Conservation (phyloP, 1,284 basidiomycete species). For the Sphagnurus paluster region DNA sequence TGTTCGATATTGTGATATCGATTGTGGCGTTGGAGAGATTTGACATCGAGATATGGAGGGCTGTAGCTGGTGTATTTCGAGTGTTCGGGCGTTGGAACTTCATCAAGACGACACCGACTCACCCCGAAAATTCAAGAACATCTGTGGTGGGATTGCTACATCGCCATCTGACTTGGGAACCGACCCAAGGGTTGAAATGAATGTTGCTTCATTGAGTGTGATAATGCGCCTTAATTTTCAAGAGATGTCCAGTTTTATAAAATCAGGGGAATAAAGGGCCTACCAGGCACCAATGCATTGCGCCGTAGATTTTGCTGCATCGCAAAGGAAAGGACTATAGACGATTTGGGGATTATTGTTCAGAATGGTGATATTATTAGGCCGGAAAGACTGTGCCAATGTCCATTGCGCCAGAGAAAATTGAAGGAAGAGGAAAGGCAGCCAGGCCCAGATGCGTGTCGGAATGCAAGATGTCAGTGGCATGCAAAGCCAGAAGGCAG, state of each 20-base stretch:
- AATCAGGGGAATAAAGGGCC: slow-evolving; percentile 17
- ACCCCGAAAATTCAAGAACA: slow-evolving; percentile 57
- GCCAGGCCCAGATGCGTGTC: slow-evolving; percentile 9
- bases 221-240: slow-evolving; percentile 27
- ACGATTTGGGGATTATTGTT: slow-evolving; percentile 42
- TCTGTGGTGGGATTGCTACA: slow-evolving; percentile 47
- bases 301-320: slow-evolving; percentile 23
- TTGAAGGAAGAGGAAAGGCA: slow-evolving; percentile 5
- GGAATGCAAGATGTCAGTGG: slow-evolving; percentile 3
- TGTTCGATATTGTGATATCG: slow-evolving; percentile 47
- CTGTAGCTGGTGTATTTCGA: too few species aligned
- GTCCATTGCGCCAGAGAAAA: slow-evolving; percentile 7
- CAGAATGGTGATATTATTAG: slow-evolving; percentile 40
- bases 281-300: slow-evolving; percentile 49
- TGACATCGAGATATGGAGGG: slow-evolving; percentile 44
- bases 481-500: slow-evolving; percentile 12
- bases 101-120: slow-evolving; percentile 8
- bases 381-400: slow-evolving; percentile 3
- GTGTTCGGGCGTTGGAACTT: too few species aligned
- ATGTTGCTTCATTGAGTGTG: slow-evolving; percentile 20
- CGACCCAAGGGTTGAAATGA: slow-evolving; percentile 38
- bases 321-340: slow-evolving; percentile 52
- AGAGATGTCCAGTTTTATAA: slow-evolving; percentile 13
- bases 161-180: too few species aligned
- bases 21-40: slow-evolving; percentile 47